Evolutionary conservation across 1,139 yeast genomes (phyloP).

Genomic region (Yamadazyma friedrichii): DNA sequence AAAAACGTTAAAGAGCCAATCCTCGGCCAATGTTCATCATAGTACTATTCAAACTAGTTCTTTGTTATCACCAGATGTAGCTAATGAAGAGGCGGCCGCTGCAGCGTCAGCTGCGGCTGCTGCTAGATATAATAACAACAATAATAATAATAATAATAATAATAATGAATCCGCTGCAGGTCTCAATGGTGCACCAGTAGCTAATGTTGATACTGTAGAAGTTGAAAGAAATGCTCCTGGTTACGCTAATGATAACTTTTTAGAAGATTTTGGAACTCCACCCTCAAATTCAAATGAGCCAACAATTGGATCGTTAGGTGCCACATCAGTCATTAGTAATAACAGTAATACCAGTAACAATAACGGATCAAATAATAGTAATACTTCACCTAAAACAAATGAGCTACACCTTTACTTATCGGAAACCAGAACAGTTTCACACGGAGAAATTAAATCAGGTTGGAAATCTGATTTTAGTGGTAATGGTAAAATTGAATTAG

Average conservation of each 20-base stretch:
- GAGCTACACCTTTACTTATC: constrained; percentile 54
- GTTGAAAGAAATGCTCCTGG: constrained; percentile 24
- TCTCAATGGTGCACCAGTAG: constrained; percentile 14
- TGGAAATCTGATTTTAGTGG: constrained; percentile 92
- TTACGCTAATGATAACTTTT: constrained; percentile 25
- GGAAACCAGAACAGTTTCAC: constrained; percentile 68
- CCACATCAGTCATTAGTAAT: not conserved
- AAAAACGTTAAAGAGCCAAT: constrained; percentile 9
- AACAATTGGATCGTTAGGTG: no score
- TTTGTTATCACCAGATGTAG: constrained; percentile 17
- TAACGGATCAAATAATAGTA: not conserved
- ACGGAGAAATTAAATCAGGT: constrained; percentile 82
- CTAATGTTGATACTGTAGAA: constrained; percentile 14
- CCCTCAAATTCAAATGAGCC: not conserved
- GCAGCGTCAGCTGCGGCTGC: not conserved
- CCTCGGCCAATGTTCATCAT: constrained; percentile 30
- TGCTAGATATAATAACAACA: not conserved
- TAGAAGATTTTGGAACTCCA: constrained; percentile 27
- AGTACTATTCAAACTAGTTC: constrained; percentile 38
- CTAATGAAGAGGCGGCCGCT: constrained; percentile 7
- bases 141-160: not conserved
- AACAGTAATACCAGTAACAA: not conserved
- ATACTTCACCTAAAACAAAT: not conserved
- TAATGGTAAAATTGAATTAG: constrained; percentile 72
- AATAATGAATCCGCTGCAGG: constrained; percentile 9